phyloP scores from a whole-genome alignment of 2,329 filamentous ascomycete genomes.

The Colletotrichum paranaense region DNA sequence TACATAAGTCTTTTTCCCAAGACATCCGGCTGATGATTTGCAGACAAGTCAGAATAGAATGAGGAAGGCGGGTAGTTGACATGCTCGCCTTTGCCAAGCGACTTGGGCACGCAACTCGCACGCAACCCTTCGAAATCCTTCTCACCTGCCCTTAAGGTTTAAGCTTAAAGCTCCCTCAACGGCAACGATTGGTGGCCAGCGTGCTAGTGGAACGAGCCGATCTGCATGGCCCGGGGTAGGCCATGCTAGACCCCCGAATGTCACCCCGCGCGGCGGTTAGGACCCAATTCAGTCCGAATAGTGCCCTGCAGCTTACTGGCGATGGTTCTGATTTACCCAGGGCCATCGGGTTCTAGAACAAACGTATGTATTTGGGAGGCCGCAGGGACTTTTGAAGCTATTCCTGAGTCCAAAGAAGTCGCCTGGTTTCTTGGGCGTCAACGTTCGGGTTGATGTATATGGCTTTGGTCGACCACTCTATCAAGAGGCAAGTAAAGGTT shows the following conservation, averaged over 20 bases:
- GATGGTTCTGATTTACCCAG: too few species aligned
- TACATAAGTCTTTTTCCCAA: not conserved
- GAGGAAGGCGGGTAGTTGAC: not conserved
- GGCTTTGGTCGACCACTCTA: not conserved
- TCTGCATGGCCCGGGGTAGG: conserved; percentile 1
- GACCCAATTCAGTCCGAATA: not conserved
- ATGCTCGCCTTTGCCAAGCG: not conserved
- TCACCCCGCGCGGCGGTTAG: conserved; percentile 8
- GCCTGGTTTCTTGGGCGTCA: not conserved
- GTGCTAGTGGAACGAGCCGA: conserved; percentile 15
- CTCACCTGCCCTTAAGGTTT: conserved; percentile 32
- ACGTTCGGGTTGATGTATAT: not conserved
- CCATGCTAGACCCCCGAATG: not conserved
- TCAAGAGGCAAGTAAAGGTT: not conserved
- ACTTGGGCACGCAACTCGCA: conserved; percentile 17
- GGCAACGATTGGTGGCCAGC: not conserved
- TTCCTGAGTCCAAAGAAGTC: not conserved
- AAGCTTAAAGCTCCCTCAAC: conserved; percentile 28
- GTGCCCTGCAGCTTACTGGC: not conserved
- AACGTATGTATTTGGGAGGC: not conserved
- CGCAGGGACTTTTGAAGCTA: not conserved
- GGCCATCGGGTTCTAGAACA: not conserved
- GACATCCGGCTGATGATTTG: not conserved
- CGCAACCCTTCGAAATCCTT: conserved; percentile 21
- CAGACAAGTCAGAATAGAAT: not conserved